These are phyloP conservation scores for Wickerhamomyces pijperi DNA, from an alignment of 805 yeast genomes.

Conservation along the genomic window DNA sequence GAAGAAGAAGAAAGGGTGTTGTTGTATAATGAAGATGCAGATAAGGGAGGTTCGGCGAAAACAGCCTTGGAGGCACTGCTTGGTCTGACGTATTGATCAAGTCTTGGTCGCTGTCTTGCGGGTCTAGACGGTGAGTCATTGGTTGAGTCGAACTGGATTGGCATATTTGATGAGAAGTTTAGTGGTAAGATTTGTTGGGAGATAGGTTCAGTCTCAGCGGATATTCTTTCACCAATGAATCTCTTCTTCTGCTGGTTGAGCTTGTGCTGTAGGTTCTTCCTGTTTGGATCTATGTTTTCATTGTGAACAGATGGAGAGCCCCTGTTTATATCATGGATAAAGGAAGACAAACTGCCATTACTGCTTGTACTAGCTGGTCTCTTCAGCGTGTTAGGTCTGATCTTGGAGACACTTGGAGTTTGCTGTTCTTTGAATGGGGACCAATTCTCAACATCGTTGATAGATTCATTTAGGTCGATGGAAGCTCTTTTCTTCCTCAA, in stretches of 20 bases:
- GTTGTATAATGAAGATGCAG: background rate
- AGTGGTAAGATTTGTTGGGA: constrained; percentile 2
- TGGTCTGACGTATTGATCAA: background rate
- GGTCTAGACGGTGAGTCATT: constrained; percentile 23
- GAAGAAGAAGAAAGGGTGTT: background rate
- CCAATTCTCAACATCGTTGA: constrained; percentile 19
- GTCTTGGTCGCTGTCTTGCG: constrained; percentile 17
- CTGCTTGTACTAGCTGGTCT: constrained; percentile 20
- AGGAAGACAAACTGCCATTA: constrained; percentile 14
- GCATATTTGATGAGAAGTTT: background rate
- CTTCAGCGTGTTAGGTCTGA: constrained; percentile 10
- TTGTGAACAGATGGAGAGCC: constrained; percentile 3
- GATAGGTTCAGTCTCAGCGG: constrained; percentile 12
- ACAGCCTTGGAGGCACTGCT: background rate
- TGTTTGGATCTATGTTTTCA: constrained; percentile 19
- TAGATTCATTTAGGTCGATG: constrained; percentile 12
- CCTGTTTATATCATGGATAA: constrained; percentile 11
- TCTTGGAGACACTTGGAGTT: constrained; percentile 12
- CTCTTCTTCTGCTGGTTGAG: constrained; percentile 19
- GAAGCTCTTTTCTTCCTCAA: constrained; percentile 12
- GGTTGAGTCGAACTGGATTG: constrained; percentile 13
- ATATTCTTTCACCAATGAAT: constrained; percentile 15
- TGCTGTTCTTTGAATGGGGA: constrained; percentile 20
- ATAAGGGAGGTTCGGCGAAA: background rate
- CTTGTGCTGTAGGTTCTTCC: constrained; percentile 17